Base-by-base conservation (phyloP, 176 grass and related monocot genomes). In the Juncus inflexus region DNA sequence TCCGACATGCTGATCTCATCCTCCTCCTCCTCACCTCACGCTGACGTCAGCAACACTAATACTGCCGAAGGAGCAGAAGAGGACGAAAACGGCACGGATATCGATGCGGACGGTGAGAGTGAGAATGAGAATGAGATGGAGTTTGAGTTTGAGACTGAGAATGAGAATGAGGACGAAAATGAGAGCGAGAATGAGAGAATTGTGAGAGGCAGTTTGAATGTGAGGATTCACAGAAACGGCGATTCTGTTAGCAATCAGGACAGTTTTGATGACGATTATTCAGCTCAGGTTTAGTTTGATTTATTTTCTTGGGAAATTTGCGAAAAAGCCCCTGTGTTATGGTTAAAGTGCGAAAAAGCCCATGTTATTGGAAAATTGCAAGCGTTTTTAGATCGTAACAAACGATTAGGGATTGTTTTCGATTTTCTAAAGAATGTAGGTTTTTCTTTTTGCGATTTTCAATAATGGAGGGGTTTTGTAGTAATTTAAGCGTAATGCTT, bases 41-140 rank as follows among this genome's bases (percentile, higher is more conserved):
- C 4, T 47, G 43, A 64, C 75, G 41, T 86, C 85, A 63, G 67
- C 71, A 41, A 60, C 58, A 80, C 73, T 60, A 86, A 88, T 52
- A 80, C 77, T 37, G 72, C 66, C 39, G 83, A 97, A 70, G 92
- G 81, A 67, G 86, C 79, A 69, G 78, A 68, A 63, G 64, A 74
- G 7, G 67, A 70, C 47, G 67, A 71, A 40, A 15, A 42, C 40
- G 67, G 56, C 43, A 47, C 43, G 52, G 54, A 71, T 58, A 41
- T 41, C 55, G 72, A 74, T 67, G 94, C 19, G 19, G 19, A 28
- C 19, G 19, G 19, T 28, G 19, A 28, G 19, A 28, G 19, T 28
- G 19, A 99, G 76, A 80, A 74, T 75, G 83, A 99, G 58, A 80
- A 99, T 40, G 94, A 92, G 69, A 99, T 92, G 85, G 94, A 99